phyloP scores from a whole-genome alignment of 2,329 filamentous ascomycete genomes.

The Fusarium fracticaudum region DNA sequence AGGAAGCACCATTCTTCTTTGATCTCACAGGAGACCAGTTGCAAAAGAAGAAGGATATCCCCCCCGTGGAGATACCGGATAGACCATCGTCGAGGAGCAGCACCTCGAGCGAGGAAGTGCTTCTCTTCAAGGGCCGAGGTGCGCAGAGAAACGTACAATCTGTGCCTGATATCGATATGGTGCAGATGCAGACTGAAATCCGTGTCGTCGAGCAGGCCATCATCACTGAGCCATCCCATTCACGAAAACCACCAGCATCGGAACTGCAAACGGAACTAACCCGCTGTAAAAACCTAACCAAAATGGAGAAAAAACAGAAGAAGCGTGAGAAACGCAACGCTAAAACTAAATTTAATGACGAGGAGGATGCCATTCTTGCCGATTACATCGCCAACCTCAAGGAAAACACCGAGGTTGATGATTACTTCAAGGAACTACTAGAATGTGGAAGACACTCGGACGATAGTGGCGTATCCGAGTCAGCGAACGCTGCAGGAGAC shows the following conservation, averaged over 20 bases:
- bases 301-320: slow-evolving; percentile 33
- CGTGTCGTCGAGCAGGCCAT: slow-evolving; percentile 42
- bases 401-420: slow-evolving; percentile 63
- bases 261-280: background rate
- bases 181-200: slow-evolving; percentile 48
- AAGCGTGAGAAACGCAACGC: slow-evolving; percentile 28
- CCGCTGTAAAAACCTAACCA: background rate
- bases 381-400: slow-evolving; percentile 78
- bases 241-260: background rate
- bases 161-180: slow-evolving; percentile 31
- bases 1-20: slow-evolving; percentile 48
- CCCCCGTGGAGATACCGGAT: slow-evolving; percentile 23
- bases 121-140: slow-evolving; percentile 71
- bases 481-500: slow-evolving; percentile 53
- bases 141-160: slow-evolving; percentile 39
- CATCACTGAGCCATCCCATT: slow-evolving; percentile 1
- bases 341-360: slow-evolving; percentile 30
- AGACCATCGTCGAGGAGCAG: slow-evolving; percentile 36
- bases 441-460: slow-evolving; percentile 17
- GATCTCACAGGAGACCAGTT: slow-evolving; percentile 48
- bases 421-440: slow-evolving; percentile 25
- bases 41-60: background rate
- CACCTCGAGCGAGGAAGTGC: slow-evolving; percentile 72
- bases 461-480: slow-evolving; percentile 48
- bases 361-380: slow-evolving; percentile 67